Evolutionary conservation across 2,329 filamentous ascomycete species (phyloP).

Genomic region (Xenoacremonium recifei): DNA sequence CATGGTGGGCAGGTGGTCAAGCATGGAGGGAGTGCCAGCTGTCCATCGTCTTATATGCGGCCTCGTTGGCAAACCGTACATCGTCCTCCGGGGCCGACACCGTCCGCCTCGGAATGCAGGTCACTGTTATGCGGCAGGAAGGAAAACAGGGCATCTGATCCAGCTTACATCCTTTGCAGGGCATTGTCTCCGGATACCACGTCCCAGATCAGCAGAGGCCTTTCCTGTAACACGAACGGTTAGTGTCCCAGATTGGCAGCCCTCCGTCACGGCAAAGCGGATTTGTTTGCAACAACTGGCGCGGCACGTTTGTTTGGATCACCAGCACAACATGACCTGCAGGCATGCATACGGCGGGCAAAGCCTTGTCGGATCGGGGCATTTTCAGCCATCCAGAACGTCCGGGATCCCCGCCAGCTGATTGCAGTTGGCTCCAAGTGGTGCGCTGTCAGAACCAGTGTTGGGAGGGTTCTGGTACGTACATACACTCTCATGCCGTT

Average conservation of each 20-base stretch:
- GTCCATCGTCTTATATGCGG: constrained; percentile 17
- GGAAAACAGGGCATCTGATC: constrained; percentile 4
- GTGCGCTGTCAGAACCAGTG: constrained; percentile 17
- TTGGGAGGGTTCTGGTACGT: constrained; percentile 20
- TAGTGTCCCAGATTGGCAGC: not conserved
- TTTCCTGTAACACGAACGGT: not conserved
- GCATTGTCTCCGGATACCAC: no score
- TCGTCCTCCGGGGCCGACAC: constrained; percentile 1
- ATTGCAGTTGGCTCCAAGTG: constrained; percentile 12
- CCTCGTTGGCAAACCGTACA: constrained; percentile 10
- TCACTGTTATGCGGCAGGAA: constrained; percentile 16
- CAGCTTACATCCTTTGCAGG: constrained; percentile 5
- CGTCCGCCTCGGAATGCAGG: constrained; percentile 14
- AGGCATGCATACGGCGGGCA: constrained; percentile 13
- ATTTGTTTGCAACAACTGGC: not conserved
- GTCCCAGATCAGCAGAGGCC: not conserved
- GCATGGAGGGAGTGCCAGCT: constrained; percentile 19
- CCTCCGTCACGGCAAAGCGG: not conserved
- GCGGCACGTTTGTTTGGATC: no score
- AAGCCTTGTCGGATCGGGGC: constrained; percentile 18
- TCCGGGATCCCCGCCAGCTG: constrained; percentile 10
- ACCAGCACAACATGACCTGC: constrained; percentile 2
- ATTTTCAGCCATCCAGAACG: constrained; percentile 16
- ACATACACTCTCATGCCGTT: no score
- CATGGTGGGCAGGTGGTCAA: constrained; percentile 9